Percentiles rank a stretch among this genome's conserved stretches.
Conservation (phyloP, 78 protist species). For the Monosiga brevicollis region DNA sequence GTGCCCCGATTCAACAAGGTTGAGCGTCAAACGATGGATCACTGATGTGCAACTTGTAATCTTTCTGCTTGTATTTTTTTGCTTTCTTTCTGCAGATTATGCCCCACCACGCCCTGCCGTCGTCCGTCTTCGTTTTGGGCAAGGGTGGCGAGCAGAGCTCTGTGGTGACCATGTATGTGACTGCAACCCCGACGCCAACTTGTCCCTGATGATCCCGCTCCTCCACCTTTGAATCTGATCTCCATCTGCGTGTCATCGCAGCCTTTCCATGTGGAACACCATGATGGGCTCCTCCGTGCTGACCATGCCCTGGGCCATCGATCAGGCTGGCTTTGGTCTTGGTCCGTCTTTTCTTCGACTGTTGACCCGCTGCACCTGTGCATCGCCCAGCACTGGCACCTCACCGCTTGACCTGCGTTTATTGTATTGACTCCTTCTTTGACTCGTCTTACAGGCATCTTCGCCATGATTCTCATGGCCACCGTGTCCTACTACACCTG, state of each 20-base stretch:
- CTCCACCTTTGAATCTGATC: neutral
- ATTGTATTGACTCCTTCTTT: too few relatives aligned
- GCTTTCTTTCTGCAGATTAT: neutral
- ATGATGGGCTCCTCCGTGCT: conserved; percentile 38
- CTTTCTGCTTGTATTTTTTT: too few relatives aligned
- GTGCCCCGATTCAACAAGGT: neutral
- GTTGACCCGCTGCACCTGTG: too few relatives aligned
- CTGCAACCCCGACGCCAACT: neutral
- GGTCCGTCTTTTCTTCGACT: too few relatives aligned
- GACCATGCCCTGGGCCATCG: conserved; percentile 41
- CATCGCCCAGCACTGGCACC: too few relatives aligned
- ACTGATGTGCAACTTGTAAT: neutral
- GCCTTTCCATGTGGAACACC: conserved; percentile 43
- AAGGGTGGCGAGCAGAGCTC: neutral
- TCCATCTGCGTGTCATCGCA: neutral
- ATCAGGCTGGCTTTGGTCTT: conserved; percentile 24
- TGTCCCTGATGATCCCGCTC: neutral
- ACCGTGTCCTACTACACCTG: conserved; percentile 17
- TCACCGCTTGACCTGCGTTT: too few relatives aligned
- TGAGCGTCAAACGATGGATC: neutral
- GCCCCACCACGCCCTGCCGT: neutral
- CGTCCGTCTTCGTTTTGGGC: neutral
- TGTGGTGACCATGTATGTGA: neutral
- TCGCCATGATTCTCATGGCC: neutral
- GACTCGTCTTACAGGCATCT: too few relatives aligned